These are phyloP conservation scores for Trichophyton rubrum DNA, from an alignment of 2,329 filamentous ascomycete species.

Conservation along the genomic window DNA sequence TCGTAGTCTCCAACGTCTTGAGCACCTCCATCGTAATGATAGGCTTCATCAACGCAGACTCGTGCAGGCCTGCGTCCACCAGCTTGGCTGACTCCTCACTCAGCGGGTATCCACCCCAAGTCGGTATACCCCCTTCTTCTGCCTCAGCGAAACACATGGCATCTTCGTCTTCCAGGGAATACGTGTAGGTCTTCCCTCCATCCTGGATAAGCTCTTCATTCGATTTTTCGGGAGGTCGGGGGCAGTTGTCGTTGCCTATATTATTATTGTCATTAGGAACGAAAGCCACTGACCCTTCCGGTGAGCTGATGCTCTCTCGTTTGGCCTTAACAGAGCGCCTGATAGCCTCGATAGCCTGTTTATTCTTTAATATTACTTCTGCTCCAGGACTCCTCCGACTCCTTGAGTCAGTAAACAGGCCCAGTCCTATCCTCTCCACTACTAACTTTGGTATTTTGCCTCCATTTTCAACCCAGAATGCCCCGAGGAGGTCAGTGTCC, in stretches of 20 bases:
- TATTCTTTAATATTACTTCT: slow-evolving; percentile 4
- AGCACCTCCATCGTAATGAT: slow-evolving; percentile 3
- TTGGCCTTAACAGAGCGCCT: slow-evolving; percentile 5
- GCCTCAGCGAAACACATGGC: background rate
- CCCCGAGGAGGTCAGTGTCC: slow-evolving; percentile 6
- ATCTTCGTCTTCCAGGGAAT: background rate
- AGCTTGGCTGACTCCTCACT: slow-evolving; percentile 1
- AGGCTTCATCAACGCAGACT: slow-evolving; percentile 1
- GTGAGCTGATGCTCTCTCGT: background rate
- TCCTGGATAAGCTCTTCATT: slow-evolving; percentile 1
- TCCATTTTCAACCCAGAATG: slow-evolving; percentile 6
- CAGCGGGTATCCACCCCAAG: background rate
- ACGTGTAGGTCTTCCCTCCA: background rate
- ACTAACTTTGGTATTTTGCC: slow-evolving; percentile 9
- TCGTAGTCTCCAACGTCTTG: background rate
- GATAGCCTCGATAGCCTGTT: slow-evolving; percentile 7
- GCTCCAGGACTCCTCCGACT: background rate
- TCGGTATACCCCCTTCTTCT: background rate
- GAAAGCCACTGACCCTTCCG: background rate
- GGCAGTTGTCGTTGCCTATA: background rate
- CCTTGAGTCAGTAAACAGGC: slow-evolving; percentile 4
- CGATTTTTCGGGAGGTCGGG: background rate
- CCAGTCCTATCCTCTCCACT: slow-evolving; percentile 10
- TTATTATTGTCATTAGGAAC: background rate
- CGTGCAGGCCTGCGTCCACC: background rate